These are phyloP conservation scores for Candida glaebosa DNA, from an alignment of 805 yeast species.

Conservation along the genomic window DNA sequence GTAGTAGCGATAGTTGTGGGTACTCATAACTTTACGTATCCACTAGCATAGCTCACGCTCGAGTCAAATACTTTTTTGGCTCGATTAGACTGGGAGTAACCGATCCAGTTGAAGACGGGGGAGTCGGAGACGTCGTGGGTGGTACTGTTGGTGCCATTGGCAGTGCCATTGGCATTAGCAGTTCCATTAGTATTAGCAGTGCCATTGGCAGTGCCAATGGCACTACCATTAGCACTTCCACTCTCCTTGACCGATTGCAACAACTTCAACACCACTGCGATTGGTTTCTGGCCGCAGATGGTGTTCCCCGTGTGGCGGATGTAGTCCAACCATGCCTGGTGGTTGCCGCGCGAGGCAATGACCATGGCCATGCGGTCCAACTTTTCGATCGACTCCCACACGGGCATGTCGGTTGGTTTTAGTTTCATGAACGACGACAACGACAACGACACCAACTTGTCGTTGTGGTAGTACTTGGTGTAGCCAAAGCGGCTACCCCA, in stretches of 20 bases:
- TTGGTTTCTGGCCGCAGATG: constrained; percentile 88
- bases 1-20: not conserved
- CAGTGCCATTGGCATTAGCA: not conserved
- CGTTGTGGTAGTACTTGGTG: constrained; percentile 29
- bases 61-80: constrained; percentile 52
- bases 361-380: constrained; percentile 73
- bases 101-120: constrained; percentile 61
- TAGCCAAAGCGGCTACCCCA: constrained; percentile 62
- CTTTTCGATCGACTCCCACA: constrained; percentile 68
- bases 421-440: constrained; percentile 8
- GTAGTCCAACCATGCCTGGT: constrained; percentile 62
- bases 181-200: no score
- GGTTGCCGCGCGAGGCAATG: constrained; percentile 52
- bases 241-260: constrained; percentile 35
- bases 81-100: constrained; percentile 71
- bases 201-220: constrained; percentile 6
- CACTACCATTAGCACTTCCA: constrained; percentile 1
- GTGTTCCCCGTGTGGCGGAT: constrained; percentile 76
- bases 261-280: constrained; percentile 57
- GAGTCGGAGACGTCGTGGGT: no score
- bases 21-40: constrained; percentile 39
- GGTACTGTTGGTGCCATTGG: no score
- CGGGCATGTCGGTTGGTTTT: constrained; percentile 35
- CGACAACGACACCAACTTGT: constrained; percentile 13
- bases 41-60: constrained; percentile 92